Evolutionary conservation across 345 rosid genomes (phyloP).

Genomic region (rapeseed (Brassica napus)): Da-Ae NC_063438.1:26884501-26885000

Average conservation of each 20-base stretch:
- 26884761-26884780: slow-evolving; percentile 42
- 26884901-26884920: slow-evolving; percentile 96
- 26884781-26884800: slow-evolving; percentile 97
- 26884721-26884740: background rate
- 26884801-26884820: slow-evolving; percentile 88
- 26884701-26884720: slow-evolving; percentile 18
- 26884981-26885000: background rate
- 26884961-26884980: background rate
- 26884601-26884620: slow-evolving; percentile 97
- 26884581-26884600: slow-evolving; percentile 98
- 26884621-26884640: slow-evolving; percentile 99
- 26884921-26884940: slow-evolving; percentile 80
- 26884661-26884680: slow-evolving; percentile 93
- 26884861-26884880: slow-evolving; percentile 99
- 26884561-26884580: slow-evolving; percentile 50
- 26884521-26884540: background rate
- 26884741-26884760: background rate
- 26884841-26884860: slow-evolving; percentile 97
- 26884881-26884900: slow-evolving; percentile 96
- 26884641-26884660: slow-evolving; percentile 99
- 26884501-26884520: slow-evolving; percentile 6
- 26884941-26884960: background rate
- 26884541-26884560: background rate
- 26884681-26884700: slow-evolving; percentile 96
- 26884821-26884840: slow-evolving; percentile 92